Conservation (phyloP, 768 basidiomycete genomes). For the Agaricus sinodeliciosus region DNA sequence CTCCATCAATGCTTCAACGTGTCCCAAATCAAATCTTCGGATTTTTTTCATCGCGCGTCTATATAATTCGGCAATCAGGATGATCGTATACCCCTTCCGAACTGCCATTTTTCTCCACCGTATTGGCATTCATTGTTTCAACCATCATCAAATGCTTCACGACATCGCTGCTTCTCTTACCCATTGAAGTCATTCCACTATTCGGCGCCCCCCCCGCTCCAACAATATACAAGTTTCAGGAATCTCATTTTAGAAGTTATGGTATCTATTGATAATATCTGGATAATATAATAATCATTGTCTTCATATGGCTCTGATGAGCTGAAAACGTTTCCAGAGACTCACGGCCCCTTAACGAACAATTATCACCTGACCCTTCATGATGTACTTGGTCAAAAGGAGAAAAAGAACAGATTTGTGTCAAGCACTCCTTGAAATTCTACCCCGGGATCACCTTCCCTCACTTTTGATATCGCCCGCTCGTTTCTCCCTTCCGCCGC, state of each 20-base stretch:
- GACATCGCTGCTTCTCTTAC: not conserved
- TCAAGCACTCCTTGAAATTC: not conserved
- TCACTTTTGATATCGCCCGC: not conserved
- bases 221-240: not conserved
- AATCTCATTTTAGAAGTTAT: not conserved
- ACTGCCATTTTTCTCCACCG: not conserved
- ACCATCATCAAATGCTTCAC: not conserved
- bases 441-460: not conserved
- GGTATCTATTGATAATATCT: constrained; percentile 2
- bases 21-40: not conserved
- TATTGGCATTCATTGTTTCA: not conserved
- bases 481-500: not conserved
- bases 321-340: not conserved
- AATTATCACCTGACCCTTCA: no score
- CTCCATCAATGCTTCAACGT: not conserved
- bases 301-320: not conserved
- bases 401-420: not conserved
- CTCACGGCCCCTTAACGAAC: no score
- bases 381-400: no score
- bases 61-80: not conserved
- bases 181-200: not conserved
- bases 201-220: not conserved
- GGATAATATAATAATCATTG: constrained; percentile 6
- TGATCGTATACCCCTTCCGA: not conserved
- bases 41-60: not conserved